Evolutionary conservation across 139 green algal species (phyloP).

Genomic region (Coccomyxa sp.): DNA sequence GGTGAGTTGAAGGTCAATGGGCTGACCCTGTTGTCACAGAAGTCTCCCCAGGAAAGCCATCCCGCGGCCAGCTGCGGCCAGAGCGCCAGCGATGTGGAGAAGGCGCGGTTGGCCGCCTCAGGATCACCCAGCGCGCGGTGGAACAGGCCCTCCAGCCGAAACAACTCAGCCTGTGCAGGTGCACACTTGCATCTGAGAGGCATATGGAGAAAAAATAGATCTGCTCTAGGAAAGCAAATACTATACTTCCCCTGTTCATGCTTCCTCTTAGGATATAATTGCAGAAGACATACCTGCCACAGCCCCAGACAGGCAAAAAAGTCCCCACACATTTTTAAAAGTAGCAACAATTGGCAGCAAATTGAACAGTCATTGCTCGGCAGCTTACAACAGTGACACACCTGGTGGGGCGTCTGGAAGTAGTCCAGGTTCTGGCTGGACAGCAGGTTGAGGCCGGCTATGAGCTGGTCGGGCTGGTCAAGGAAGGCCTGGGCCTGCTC

Average conservation of each 20-base stretch:
- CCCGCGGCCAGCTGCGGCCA: constrained; percentile 68
- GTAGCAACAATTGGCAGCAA: too few relatives aligned
- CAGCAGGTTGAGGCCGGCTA: constrained; percentile 84
- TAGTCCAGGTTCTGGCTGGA: constrained; percentile 96
- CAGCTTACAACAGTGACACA: neutral
- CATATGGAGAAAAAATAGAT: too few relatives aligned
- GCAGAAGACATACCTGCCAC: neutral
- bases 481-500: constrained; percentile 78
- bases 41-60: constrained; percentile 88
- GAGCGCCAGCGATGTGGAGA: constrained; percentile 76
- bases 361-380: too few relatives aligned
- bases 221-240: too few relatives aligned
- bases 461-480: constrained; percentile 38
- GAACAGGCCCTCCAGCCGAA: constrained; percentile 77
- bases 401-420: constrained; percentile 74
- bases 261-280: neutral
- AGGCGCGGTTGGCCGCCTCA: constrained; percentile 55
- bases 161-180: constrained; percentile 73
- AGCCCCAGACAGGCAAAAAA: neutral
- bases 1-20: neutral
- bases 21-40: constrained; percentile 72
- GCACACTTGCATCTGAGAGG: too few relatives aligned
- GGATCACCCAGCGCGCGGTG: constrained; percentile 31
- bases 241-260: too few relatives aligned
- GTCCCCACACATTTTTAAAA: too few relatives aligned